Evolutionary conservation across 495 filamentous ascomycete species (phyloP).

Genomic region (Symbiotaphrina buchneri): DNA sequence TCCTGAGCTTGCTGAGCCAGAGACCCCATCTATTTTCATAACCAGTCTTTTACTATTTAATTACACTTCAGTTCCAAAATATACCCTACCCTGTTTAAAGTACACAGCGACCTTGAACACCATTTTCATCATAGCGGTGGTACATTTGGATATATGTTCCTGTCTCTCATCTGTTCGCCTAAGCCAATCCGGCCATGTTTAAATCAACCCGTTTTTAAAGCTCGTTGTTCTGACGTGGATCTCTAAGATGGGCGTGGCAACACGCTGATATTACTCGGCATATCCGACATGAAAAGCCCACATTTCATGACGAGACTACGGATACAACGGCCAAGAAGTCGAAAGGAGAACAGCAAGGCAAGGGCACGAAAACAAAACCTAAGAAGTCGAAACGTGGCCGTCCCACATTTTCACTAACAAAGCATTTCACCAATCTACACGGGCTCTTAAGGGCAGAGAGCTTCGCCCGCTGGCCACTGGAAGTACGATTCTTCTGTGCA

Average conservation of each 20-base stretch:
- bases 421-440: constrained; percentile 53
- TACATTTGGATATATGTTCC: too few species aligned
- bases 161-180: too few species aligned
- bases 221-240: not conserved
- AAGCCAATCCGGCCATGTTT: too few species aligned
- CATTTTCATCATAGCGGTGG: too few species aligned
- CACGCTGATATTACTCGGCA: constrained; percentile 57
- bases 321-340: too few species aligned
- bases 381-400: constrained; percentile 17
- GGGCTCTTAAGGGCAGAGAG: constrained; percentile 53
- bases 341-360: too few species aligned
- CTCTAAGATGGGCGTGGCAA: constrained; percentile 71
- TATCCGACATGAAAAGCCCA: constrained; percentile 33
- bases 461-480: constrained; percentile 65
- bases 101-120: too few species aligned
- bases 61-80: too few species aligned
- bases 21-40: not conserved
- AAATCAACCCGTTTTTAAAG: too few species aligned
- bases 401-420: constrained; percentile 17
- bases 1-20: not conserved
- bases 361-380: constrained; percentile 13
- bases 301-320: too few species aligned
- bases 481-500: constrained; percentile 51
- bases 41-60: too few species aligned
- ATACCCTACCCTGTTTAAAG: too few species aligned